phyloP scores from a whole-genome alignment of 257 asterid genomes.

The Solanum bulbocastanum region DNA sequence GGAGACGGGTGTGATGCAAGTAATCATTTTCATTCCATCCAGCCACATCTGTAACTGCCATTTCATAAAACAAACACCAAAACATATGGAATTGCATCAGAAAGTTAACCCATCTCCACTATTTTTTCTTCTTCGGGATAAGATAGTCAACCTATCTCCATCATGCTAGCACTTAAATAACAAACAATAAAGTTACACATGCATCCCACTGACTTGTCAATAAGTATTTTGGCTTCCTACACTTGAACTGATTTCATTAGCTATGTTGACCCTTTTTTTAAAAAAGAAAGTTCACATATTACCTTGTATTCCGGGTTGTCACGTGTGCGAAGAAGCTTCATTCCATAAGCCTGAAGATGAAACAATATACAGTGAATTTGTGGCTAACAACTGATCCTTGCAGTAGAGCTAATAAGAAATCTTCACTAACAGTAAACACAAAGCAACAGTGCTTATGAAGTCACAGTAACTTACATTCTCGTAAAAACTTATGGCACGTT shows the following conservation, averaged over 20 bases:
- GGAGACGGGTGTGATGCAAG: background rate
- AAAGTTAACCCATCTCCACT: background rate
- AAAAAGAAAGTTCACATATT: background rate
- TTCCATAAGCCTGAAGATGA: slow-evolving; percentile 67
- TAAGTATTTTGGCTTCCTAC: background rate
- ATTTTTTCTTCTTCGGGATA: background rate
- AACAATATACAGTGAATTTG: background rate
- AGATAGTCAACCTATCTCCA: background rate
- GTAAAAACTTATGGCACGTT: slow-evolving; percentile 77
- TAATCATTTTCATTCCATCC: background rate
- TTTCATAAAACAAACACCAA: background rate
- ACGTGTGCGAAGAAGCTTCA: slow-evolving; percentile 90
- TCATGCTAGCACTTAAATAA: background rate
- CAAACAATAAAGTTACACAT: background rate
- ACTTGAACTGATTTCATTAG: background rate
- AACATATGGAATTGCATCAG: background rate
- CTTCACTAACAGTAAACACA: background rate
- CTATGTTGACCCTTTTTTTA: background rate
- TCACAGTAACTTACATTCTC: slow-evolving; percentile 51
- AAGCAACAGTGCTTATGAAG: background rate
- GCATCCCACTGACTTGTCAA: background rate
- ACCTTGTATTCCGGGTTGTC: slow-evolving; percentile 99
- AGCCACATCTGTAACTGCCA: background rate
- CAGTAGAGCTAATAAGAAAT: background rate
- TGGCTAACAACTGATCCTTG: background rate